Conservation (phyloP, 306 rosid species). For the Quercus glauca region DNA sequence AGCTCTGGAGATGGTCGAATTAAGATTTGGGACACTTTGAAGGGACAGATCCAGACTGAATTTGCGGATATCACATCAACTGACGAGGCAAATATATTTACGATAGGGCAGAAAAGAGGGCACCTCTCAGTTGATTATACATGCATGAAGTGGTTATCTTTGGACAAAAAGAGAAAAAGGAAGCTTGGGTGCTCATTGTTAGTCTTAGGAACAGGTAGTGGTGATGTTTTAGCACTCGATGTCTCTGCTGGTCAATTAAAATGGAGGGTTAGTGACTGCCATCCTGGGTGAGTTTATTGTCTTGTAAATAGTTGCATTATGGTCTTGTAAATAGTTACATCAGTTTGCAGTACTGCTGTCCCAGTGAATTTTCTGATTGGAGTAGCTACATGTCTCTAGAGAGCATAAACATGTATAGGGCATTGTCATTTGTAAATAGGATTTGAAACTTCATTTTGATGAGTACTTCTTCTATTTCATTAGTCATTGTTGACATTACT, state of each 20-base stretch:
- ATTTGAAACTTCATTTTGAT: neutral
- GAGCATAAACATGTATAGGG: neutral
- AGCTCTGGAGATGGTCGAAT: constrained; percentile 90
- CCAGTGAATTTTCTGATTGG: neutral
- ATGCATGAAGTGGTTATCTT: constrained; percentile 86
- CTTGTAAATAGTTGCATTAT: neutral
- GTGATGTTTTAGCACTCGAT: constrained; percentile 80
- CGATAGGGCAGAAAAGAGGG: constrained; percentile 52
- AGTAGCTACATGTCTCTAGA: neutral
- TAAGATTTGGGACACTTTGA: constrained; percentile 90
- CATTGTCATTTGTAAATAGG: neutral
- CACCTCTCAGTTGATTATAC: constrained; percentile 93
- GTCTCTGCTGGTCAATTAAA: constrained; percentile 74
- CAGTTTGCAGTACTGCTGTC: neutral
- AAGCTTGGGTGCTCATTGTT: constrained; percentile 63
- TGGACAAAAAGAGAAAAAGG: constrained; percentile 79
- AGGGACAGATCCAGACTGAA: constrained; percentile 84
- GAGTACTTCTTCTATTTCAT: too few species aligned
- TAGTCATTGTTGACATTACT: too few species aligned
- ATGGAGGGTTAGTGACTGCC: constrained; percentile 84
- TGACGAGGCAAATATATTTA: constrained; percentile 41
- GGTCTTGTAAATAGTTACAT: neutral
- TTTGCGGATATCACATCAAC: constrained; percentile 66
- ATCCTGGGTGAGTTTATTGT: constrained; percentile 68
- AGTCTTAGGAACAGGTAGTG: constrained; percentile 88